Conservation (phyloP, 345 rosid genomes). For the Acer saccharum region DNA sequence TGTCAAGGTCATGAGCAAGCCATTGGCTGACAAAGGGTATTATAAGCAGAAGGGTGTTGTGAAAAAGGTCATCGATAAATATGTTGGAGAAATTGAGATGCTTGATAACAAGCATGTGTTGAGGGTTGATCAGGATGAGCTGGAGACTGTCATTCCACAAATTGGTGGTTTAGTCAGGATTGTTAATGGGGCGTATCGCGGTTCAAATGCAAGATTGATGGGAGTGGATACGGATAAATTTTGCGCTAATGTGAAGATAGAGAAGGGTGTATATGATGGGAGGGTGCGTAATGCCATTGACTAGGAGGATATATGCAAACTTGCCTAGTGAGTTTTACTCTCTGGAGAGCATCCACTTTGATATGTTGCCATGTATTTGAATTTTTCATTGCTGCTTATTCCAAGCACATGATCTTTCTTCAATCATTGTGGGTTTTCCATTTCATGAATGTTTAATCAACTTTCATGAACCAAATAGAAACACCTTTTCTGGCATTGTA, state of each 20-base stretch:
- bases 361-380: not conserved
- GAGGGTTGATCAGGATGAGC: conserved; percentile 95
- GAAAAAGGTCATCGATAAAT: conserved; percentile 79
- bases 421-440: not conserved
- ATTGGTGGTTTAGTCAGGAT: conserved; percentile 76
- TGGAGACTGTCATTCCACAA: conserved; percentile 93
- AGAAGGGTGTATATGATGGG: conserved; percentile 94
- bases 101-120: conserved; percentile 73
- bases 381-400: not conserved
- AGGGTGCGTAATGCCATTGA: conserved; percentile 78
- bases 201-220: conserved; percentile 73
- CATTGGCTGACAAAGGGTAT: conserved; percentile 76
- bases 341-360: not conserved
- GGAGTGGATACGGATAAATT: conserved; percentile 82
- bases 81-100: conserved; percentile 89
- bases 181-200: conserved; percentile 90
- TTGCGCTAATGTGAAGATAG: conserved; percentile 84
- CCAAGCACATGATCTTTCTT: not conserved
- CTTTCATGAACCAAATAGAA: too few species aligned
- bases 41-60: conserved; percentile 90
- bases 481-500: not conserved
- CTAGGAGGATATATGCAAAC: conserved; percentile 89
- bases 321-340: conserved; percentile 42
- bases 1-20: conserved; percentile 91
- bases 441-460: not conserved